Base-by-base conservation (phyloP, 2,329 filamentous ascomycete genomes). In the Penicillium sp. region DNA sequence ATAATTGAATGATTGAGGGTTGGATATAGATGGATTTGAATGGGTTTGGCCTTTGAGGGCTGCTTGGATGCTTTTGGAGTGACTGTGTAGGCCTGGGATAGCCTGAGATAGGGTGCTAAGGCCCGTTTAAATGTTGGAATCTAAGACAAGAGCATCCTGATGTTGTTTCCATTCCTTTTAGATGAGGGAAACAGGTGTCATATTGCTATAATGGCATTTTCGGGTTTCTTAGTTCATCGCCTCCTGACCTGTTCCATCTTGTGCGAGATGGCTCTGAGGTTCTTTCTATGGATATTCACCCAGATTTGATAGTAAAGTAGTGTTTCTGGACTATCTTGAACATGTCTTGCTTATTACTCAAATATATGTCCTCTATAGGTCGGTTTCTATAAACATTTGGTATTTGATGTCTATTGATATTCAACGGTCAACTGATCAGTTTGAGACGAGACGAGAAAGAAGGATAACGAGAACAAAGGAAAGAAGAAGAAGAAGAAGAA, bases 181-280 rank as follows among this genome's bases (percentile, higher is more conserved):
- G n/a, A 26, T 20, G 26, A 49, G 32, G 20, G 20, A 54, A 49
- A 16, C 18, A 34, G n/a, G 45, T 55, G 31, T 55, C 31, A 50
- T 37, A 29, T 50, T n/a, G 20, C 24, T 43, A 50, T 34, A 50
- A 43, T 31, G 24, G 2, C 31, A 44, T 31, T 42, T 31, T 31
- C 3, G 9, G 14, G 5, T 16, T 32, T 47, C 32, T 47, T 37
- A n/a, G 32, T 39, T 13, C 14, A 5, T 50, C 6, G 14, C 18
- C 29, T 26, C 38, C 45, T 55, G 45, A 43, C 31, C 52, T 50
- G 31, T 43, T 43, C 31, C 46, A 18, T 55, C 8, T 35, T 50
- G 14, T 55, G 46, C 20, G 13, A 35, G 52, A 34, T 43, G 20
- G 7, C 32, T 50, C 20, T 50, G 29, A 10, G 8, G 3, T 22